Conservation (phyloP, 169 alveolate species). For the Plasmodium reichenowi region DNA sequence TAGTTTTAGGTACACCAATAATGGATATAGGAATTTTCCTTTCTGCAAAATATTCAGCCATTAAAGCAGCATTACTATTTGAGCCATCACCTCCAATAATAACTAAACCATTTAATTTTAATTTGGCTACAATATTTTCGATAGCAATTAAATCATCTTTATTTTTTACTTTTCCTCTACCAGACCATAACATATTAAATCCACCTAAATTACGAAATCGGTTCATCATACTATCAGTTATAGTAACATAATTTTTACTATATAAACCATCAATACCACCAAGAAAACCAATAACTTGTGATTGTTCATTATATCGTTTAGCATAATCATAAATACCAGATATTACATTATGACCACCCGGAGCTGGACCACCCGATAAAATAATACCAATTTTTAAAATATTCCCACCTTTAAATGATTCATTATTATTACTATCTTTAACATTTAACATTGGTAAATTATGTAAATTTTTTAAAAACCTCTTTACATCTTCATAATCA, state of each 20-base stretch:
- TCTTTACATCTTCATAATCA: slow-evolving; percentile 76
- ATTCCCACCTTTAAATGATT: slow-evolving; percentile 76
- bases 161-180: slow-evolving; percentile 97
- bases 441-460: slow-evolving; percentile 75
- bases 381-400: slow-evolving; percentile 94
- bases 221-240: slow-evolving; percentile 93
- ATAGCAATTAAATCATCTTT: slow-evolving; percentile 93
- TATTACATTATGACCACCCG: slow-evolving; percentile 99
- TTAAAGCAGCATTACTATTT: slow-evolving; percentile 98
- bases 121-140: slow-evolving; percentile 87
- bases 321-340: slow-evolving; percentile 96
- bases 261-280: slow-evolving; percentile 96
- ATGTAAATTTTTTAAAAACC: slow-evolving; percentile 71
- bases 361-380: slow-evolving; percentile 99
- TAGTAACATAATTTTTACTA: slow-evolving; percentile 93
- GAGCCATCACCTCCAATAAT: slow-evolving; percentile 99
- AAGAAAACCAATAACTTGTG: slow-evolving; percentile 94
- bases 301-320: slow-evolving; percentile 91
- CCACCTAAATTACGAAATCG: slow-evolving; percentile 98
- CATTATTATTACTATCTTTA: slow-evolving; percentile 73
- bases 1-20: slow-evolving; percentile 99
- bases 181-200: slow-evolving; percentile 98
- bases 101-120: slow-evolving; percentile 96
- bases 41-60: slow-evolving; percentile 95
- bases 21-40: slow-evolving; percentile 84